Percentiles rank a stretch among this genome's conserved stretches.
Conservation (phyloP, 2,329 filamentous ascomycete genomes). For the Nothomitra cinnamomea region DNA sequence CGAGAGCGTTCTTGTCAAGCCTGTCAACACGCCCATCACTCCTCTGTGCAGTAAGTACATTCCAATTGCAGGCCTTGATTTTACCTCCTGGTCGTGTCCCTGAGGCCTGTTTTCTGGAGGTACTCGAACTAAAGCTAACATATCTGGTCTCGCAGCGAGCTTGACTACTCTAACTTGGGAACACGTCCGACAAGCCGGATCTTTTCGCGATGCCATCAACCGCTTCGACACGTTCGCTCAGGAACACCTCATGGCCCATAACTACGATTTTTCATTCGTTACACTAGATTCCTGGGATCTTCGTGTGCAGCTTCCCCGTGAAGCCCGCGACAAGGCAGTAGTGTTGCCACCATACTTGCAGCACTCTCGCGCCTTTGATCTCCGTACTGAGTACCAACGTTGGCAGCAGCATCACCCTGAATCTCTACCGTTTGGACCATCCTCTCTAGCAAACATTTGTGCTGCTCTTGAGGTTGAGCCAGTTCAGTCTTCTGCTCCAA, state of each 20-base stretch:
- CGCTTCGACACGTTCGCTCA: slow-evolving; percentile 87
- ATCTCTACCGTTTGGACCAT: slow-evolving; percentile 89
- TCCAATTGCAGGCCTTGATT: background rate
- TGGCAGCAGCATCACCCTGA: slow-evolving; percentile 99
- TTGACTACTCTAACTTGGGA: slow-evolving; percentile 97
- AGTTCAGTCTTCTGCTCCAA: slow-evolving; percentile 90
- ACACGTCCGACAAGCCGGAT: slow-evolving; percentile 91
- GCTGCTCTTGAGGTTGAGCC: slow-evolving; percentile 95
- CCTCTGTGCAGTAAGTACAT: slow-evolving; percentile 88
- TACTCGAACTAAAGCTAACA: slow-evolving; percentile 9
- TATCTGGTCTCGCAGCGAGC: slow-evolving; percentile 48
- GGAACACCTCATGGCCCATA: slow-evolving; percentile 78
- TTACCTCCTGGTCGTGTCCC: slow-evolving; percentile 10
- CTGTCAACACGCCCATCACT: slow-evolving; percentile 96
- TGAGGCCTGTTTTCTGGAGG: slow-evolving; percentile 2
- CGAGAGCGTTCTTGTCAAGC: slow-evolving; percentile 93
- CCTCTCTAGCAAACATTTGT: slow-evolving; percentile 92
- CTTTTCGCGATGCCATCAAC: slow-evolving; percentile 91
- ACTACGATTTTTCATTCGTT: slow-evolving; percentile 94
- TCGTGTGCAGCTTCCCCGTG: slow-evolving; percentile 88
- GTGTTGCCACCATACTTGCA: slow-evolving; percentile 93
- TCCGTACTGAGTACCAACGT: slow-evolving; percentile 92
- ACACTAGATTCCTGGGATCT: slow-evolving; percentile 98
- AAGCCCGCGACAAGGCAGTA: slow-evolving; percentile 95
- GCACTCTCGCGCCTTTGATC: slow-evolving; percentile 92